Evolutionary conservation across 371 early-diverging fungal species (phyloP).

Genomic region (Mucor sp.): DNA sequence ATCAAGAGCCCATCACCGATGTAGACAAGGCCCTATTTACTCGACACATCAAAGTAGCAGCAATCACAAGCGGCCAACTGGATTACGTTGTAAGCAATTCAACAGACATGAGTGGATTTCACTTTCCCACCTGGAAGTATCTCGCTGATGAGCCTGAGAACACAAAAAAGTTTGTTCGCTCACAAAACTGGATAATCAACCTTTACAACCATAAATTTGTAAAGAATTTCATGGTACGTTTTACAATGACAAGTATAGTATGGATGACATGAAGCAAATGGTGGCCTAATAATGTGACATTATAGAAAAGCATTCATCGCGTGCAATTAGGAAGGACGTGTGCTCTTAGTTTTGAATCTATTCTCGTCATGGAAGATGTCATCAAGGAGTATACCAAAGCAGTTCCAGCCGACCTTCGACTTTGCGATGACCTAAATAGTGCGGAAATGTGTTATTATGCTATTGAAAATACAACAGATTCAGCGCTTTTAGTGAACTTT

Average conservation of each 20-base stretch:
- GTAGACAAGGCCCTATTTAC: slow-evolving; percentile 3
- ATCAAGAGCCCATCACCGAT: not conserved
- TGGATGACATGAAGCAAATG: not conserved
- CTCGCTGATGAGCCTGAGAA: slow-evolving; percentile 6
- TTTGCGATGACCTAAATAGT: slow-evolving; percentile 9
- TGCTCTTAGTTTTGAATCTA: slow-evolving; percentile 19
- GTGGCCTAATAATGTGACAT: not conserved
- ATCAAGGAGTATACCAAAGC: slow-evolving; percentile 5
- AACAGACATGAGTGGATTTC: not conserved
- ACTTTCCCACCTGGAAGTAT: not conserved
- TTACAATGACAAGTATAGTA: not conserved
- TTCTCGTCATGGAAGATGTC: slow-evolving; percentile 10
- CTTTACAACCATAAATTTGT: slow-evolving; percentile 10
- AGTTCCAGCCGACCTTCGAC: slow-evolving; percentile 6
- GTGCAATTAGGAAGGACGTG: slow-evolving; percentile 15
- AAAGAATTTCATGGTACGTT: not conserved
- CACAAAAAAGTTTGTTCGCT: not conserved
- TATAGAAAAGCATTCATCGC: slow-evolving; percentile 4
- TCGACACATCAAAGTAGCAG: not conserved
- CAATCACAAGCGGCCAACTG: not conserved
- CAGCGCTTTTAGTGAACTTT: slow-evolving; percentile 3
- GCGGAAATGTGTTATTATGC: not conserved
- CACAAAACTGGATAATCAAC: slow-evolving; percentile 1
- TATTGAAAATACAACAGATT: slow-evolving; percentile 1
- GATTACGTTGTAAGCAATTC: not conserved